These are phyloP conservation scores for Colletotrichum kahawae DNA, from an alignment of 2,329 filamentous ascomycete species.

Conservation along the genomic window DNA sequence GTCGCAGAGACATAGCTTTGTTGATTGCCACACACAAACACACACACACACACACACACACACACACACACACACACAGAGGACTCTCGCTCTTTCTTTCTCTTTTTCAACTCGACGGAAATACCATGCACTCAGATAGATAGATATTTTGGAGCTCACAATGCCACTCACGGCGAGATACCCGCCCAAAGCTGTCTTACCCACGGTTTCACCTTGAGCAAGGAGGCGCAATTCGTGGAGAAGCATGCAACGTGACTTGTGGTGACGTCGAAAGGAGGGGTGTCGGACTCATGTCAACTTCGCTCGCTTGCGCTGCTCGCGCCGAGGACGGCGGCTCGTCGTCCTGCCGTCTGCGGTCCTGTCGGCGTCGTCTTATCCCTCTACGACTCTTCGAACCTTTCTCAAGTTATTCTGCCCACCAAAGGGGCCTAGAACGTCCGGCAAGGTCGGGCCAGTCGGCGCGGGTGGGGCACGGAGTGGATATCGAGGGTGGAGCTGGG, in stretches of 20 bases:
- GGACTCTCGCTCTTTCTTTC: neutral
- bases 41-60: no score
- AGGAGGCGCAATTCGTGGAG: neutral
- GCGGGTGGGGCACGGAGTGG: neutral
- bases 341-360: neutral
- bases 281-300: neutral
- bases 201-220: constrained; percentile 1
- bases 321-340: neutral
- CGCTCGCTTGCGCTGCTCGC: neutral
- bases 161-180: neutral
- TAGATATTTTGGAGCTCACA: neutral
- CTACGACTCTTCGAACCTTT: neutral
- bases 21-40: neutral
- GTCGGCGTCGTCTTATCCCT: neutral
- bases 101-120: neutral
- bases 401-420: neutral
- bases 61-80: neutral
- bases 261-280: neutral
- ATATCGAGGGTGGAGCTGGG: neutral
- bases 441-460: neutral
- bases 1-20: neutral
- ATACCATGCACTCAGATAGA: constrained; percentile 13
- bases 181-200: neutral
- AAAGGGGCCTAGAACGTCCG: neutral
- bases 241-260: neutral